phyloP scores from a whole-genome alignment of 257 asterid species.

The Penstemon barbatus region DNA sequence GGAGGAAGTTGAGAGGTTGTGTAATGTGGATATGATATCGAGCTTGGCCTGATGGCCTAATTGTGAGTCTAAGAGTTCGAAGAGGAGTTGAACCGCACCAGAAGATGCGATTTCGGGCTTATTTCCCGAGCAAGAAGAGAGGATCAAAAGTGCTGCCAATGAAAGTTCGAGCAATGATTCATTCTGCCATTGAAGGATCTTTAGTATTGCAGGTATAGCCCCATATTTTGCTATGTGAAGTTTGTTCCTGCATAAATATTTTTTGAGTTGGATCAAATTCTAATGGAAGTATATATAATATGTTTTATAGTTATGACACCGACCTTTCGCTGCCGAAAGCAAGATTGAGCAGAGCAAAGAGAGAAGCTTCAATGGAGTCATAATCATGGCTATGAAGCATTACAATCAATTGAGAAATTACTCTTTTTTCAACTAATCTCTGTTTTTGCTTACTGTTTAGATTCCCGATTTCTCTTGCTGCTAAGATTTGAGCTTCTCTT shows the following conservation, averaged over 20 bases:
- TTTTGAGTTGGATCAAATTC: background rate
- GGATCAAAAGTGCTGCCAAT: conserved; percentile 59
- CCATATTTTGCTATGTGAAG: conserved; percentile 53
- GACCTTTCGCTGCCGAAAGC: conserved; percentile 81
- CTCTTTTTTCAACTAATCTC: conserved; percentile 53
- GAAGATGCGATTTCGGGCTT: conserved; percentile 64
- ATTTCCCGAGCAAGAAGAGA: conserved; percentile 66
- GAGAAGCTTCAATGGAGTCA: conserved; percentile 68
- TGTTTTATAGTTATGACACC: background rate
- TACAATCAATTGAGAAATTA: conserved; percentile 47
- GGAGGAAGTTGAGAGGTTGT: conserved; percentile 61
- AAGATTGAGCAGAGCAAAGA: conserved; percentile 67
- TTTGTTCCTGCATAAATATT: conserved; percentile 57
- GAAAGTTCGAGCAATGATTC: conserved; percentile 49
- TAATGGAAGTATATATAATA: too few species aligned
- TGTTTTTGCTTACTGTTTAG: conserved; percentile 53
- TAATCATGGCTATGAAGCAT: conserved; percentile 60
- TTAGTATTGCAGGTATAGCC: conserved; percentile 52
- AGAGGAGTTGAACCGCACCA: conserved; percentile 53
- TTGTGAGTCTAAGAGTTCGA: conserved; percentile 44
- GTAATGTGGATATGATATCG: conserved; percentile 61
- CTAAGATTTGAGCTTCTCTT: conserved; percentile 47
- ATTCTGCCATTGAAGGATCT: conserved; percentile 52
- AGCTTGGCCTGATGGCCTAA: conserved; percentile 51
- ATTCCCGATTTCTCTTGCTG: conserved; percentile 57